A percentile compares a stretch with the other conserved stretches of the same genome.
Conservation (phyloP, 1,284 basidiomycete species). For the Moesziomyces antarcticus region DNA sequence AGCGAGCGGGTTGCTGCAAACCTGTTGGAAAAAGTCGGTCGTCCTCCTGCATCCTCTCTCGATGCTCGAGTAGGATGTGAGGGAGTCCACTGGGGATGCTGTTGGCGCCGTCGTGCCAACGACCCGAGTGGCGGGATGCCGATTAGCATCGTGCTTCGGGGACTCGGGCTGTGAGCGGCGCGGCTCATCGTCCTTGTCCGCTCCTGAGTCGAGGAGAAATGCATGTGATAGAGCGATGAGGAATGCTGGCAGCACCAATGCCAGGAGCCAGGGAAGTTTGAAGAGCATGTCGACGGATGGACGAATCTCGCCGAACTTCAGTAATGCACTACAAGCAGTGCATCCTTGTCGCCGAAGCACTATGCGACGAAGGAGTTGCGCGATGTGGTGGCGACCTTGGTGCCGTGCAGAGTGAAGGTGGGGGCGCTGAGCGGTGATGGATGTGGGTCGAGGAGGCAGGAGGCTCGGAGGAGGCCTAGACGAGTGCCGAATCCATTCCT, state of each 20-base stretch:
- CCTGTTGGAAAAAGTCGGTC: slow-evolving; percentile 42
- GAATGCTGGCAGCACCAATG: slow-evolving; percentile 7
- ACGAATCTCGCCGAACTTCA: slow-evolving; percentile 1
- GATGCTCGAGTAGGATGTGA: slow-evolving; percentile 6
- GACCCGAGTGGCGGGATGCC: too few relatives aligned
- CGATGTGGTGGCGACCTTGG: neutral
- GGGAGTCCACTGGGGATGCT: slow-evolving; percentile 11
- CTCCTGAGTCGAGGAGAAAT: slow-evolving; percentile 25
- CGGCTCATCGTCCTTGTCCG: neutral
- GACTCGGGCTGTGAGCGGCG: neutral
- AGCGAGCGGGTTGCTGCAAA: slow-evolving; percentile 20
- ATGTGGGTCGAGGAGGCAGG: too few relatives aligned
- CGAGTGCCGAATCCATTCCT: too few relatives aligned
- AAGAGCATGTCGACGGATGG: slow-evolving; percentile 16
- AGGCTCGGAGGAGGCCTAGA: too few relatives aligned
- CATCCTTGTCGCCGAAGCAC: neutral
- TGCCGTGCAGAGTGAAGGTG: neutral
- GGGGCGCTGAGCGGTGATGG: neutral
- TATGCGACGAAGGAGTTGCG: too few relatives aligned
- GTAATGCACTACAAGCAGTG: neutral
- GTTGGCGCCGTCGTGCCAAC: neutral
- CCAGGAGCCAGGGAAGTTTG: slow-evolving; percentile 7
- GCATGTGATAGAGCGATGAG: slow-evolving; percentile 6
- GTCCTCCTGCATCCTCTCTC: slow-evolving; percentile 41
- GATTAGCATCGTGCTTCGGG: neutral